These are phyloP conservation scores for Porcisia deanei DNA, from an alignment of 208 protist genomes.

Conservation along the genomic window DNA sequence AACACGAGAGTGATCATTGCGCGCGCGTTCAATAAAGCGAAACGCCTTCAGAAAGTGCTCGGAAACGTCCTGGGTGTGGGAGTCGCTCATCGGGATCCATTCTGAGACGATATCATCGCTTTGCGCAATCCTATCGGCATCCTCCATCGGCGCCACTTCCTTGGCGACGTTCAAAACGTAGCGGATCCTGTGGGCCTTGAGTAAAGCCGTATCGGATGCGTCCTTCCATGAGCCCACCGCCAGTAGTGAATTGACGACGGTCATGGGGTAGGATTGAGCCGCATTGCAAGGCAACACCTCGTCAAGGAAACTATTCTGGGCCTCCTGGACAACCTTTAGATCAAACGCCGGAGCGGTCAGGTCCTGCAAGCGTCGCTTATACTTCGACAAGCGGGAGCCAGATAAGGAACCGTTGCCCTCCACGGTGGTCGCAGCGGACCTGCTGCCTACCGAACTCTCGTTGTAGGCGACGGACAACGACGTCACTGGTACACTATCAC, in stretches of 20 bases:
- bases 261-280: constrained; percentile 64
- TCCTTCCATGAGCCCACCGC: constrained; percentile 82
- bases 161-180: constrained; percentile 84
- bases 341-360: constrained; percentile 59
- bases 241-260: constrained; percentile 56
- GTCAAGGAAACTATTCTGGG: constrained; percentile 22
- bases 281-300: constrained; percentile 62
- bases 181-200: constrained; percentile 49
- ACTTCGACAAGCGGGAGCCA: constrained; percentile 40
- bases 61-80: constrained; percentile 56
- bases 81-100: constrained; percentile 77
- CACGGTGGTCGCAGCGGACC: background rate
- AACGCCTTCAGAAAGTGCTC: constrained; percentile 66
- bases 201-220: constrained; percentile 48
- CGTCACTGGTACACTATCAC: background rate
- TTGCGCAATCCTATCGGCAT: constrained; percentile 23
- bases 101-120: constrained; percentile 35
- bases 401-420: background rate
- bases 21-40: constrained; percentile 63
- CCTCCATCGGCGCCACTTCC: constrained; percentile 47
- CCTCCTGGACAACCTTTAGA: constrained; percentile 49
- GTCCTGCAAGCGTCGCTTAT: constrained; percentile 35
- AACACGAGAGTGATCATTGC: constrained; percentile 44
- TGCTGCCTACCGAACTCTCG: background rate
- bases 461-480: background rate